phyloP scores from a whole-genome alignment of 768 basidiomycete genomes.

The Lactarius trivialis region DNA sequence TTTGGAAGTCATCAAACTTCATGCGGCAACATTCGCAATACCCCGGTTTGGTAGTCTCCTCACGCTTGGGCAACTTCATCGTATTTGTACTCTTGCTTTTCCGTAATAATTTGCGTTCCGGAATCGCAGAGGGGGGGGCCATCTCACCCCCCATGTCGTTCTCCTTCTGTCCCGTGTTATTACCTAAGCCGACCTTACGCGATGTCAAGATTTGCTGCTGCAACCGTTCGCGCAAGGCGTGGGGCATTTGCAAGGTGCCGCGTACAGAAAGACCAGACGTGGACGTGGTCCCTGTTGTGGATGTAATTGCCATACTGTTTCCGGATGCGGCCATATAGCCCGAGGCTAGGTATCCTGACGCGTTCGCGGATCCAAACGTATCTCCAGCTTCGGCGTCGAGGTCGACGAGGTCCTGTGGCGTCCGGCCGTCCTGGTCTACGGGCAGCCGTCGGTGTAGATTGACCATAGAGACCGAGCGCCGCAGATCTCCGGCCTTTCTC shows the following conservation, averaged over 20 bases:
- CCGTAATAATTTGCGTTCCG: conserved; percentile 47
- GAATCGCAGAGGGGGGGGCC: conserved; percentile 63
- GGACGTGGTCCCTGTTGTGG: conserved; percentile 82
- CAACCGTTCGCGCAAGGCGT: conserved; percentile 47
- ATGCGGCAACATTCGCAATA: conserved; percentile 95
- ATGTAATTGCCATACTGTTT: conserved; percentile 90
- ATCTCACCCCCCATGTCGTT: conserved; percentile 39
- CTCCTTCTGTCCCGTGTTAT: conserved; percentile 28
- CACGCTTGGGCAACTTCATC: conserved; percentile 64
- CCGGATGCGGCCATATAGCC: conserved; percentile 87
- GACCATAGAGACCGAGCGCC: conserved; percentile 70
- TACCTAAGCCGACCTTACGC: conserved; percentile 39
- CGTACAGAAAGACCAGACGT: conserved; percentile 43
- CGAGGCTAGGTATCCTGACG: conserved; percentile 66
- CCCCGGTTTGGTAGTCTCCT: conserved; percentile 86
- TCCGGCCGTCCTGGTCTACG: conserved; percentile 32
- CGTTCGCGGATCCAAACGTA: conserved; percentile 47
- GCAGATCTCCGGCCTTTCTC: conserved; percentile 48
- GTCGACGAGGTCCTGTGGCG: conserved; percentile 37
- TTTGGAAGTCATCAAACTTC: conserved; percentile 83
- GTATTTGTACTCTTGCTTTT: conserved; percentile 82
- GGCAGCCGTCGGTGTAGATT: conserved; percentile 57
- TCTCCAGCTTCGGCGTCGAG: conserved; percentile 36
- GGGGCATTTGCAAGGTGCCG: conserved; percentile 41
- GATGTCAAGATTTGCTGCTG: conserved; percentile 65